Base-by-base conservation (phyloP, 192 early-diverging fungal species). In the Haplosporangium gracile region DNA sequence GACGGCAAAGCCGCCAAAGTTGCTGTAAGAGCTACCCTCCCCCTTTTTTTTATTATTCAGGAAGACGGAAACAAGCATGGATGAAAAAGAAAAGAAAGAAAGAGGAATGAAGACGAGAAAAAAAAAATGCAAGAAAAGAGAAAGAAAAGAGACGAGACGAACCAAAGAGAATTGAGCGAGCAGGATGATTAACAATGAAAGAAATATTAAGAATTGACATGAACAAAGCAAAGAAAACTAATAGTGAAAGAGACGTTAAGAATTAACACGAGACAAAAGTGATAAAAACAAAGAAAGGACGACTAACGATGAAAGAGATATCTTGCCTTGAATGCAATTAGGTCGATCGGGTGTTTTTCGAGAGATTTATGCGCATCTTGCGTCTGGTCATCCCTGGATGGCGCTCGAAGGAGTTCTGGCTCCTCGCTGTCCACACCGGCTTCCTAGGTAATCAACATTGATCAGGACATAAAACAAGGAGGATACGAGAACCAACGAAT, bases 331-430 rank as follows among this genome's bases (percentile, higher is more conserved):
- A 40, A 34, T 74, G 8, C 10, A 65, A 65, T 15, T 73, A 91
- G 92, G 92, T 93, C 8, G 90, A 93, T 77, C 75, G 85, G 34
- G 88, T 89, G 1, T 93, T 93, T 69, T 89, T 92, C 74, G 87
- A 89, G 57, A 84, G 91, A 43, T 82, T 99, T 82, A 86, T 88
- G 78, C 88, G 93, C 32, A 84, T 99, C 68, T 86, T 98, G 42
- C 90, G 89, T 26, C 95, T 99, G 75, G 95, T 94, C 42, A 94
- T 99, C 76, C 98, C 98, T 24, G 96, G 97, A 7, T 87, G 96
- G 43, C 74, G 91, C 7, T 95, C 94, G 49, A 96, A 94, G 73
- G 98, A 99, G 84, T 96, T 97, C 82, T 93, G 92, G 90, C 90
- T 99, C 87, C 88, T 99, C 36, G 88, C 94, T 39, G 87, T 96